phyloP scores from a whole-genome alignment of 129 eudicot species.

The Kitagawia praeruptora region DNA sequence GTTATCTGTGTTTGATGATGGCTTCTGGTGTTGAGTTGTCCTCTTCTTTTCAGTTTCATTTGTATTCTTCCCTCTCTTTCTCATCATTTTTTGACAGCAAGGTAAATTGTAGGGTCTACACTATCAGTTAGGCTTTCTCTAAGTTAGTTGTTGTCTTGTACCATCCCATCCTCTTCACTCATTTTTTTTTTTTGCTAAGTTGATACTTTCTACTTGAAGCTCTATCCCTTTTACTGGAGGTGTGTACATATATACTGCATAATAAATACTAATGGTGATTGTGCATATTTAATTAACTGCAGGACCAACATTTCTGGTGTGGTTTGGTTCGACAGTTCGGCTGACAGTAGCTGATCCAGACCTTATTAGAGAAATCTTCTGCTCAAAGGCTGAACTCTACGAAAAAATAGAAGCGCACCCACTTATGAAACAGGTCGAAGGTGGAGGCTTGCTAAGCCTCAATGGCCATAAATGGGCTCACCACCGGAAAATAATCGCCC shows the following conservation, averaged over 20 bases:
- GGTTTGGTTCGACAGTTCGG: conserved; percentile 86
- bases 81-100: conserved; percentile 23
- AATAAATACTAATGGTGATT: neutral
- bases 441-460: conserved; percentile 82
- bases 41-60: conserved; percentile 24
- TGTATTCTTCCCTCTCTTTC: conserved; percentile 13
- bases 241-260: neutral
- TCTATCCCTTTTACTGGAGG: conserved; percentile 5
- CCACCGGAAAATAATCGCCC: conserved; percentile 83
- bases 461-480: conserved; percentile 95
- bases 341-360: conserved; percentile 75
- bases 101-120: conserved; percentile 45
- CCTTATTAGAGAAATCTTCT: conserved; percentile 71
- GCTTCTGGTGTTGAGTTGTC: conserved; percentile 41
- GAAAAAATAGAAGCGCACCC: conserved; percentile 84
- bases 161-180: neutral
- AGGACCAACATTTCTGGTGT: conserved; percentile 79
- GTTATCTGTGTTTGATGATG: conserved; percentile 54
- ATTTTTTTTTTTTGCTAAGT: conserved; percentile 21
- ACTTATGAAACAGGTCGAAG: conserved; percentile 73
- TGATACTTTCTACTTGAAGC: conserved; percentile 18
- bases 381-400: conserved; percentile 61
- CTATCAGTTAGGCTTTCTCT: conserved; percentile 8
- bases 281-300: neutral
- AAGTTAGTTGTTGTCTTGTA: neutral